phyloP scores from a whole-genome alignment of 345 rosid species.

The Raphanus raphanistrum region DNA sequence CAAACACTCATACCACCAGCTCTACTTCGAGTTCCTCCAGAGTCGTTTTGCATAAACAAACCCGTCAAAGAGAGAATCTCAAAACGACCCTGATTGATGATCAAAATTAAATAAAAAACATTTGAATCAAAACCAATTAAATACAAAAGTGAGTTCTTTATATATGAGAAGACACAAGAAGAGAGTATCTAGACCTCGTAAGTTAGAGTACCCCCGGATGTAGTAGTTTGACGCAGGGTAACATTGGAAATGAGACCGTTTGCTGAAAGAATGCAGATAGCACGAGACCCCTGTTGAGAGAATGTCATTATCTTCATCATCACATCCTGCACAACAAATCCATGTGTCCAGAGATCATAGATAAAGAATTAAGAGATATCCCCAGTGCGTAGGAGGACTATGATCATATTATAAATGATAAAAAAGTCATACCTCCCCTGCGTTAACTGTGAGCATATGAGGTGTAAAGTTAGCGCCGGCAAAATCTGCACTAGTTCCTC shows the following conservation, averaged over 20 bases:
- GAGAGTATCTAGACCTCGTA: conserved; percentile 65
- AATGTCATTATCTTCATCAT: conserved; percentile 90
- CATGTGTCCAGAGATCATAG: not conserved
- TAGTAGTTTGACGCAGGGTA: conserved; percentile 81
- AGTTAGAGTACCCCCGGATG: conserved; percentile 91
- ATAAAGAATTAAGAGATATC: no score
- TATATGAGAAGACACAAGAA: not conserved
- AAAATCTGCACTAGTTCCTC: conserved; percentile 51
- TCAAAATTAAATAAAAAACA: not conserved
- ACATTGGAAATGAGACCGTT: conserved; percentile 89
- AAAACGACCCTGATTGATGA: conserved; percentile 80
- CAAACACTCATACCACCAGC: conserved; percentile 98
- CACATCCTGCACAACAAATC: conserved; percentile 60
- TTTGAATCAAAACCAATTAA: conserved; percentile 7
- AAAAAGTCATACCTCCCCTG: conserved; percentile 74
- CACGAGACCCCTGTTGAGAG: conserved; percentile 81
- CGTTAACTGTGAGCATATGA: conserved; percentile 73
- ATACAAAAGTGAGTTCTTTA: not conserved
- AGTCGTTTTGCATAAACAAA: conserved; percentile 70
- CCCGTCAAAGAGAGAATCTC: conserved; percentile 96
- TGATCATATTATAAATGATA: no score
- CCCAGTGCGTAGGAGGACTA: no score
- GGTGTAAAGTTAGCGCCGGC: conserved; percentile 95
- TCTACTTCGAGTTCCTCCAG: conserved; percentile 78
- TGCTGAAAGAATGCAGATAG: conserved; percentile 89